phyloP scores from a whole-genome alignment of 176 grass and related monocot genomes.

The Carex scoparia region DNA sequence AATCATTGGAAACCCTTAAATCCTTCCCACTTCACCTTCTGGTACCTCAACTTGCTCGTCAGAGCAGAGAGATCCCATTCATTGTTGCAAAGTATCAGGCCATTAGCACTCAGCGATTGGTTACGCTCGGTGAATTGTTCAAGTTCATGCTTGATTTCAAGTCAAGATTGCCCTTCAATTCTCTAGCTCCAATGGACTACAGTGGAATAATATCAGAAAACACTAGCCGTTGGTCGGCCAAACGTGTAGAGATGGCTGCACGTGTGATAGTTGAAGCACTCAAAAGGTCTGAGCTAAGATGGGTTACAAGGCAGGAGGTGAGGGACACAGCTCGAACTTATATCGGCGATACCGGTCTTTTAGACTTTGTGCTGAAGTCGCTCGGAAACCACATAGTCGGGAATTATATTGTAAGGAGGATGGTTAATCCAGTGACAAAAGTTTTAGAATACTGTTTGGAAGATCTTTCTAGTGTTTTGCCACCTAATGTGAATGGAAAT shows the following conservation, averaged over 20 bases:
- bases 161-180: constrained; percentile 42
- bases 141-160: constrained; percentile 89
- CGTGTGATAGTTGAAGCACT: constrained; percentile 83
- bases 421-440: constrained; percentile 90
- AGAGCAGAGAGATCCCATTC: constrained; percentile 48
- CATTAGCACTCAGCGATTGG: constrained; percentile 53
- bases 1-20: constrained; percentile 63
- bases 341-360: constrained; percentile 84
- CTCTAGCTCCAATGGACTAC: constrained; percentile 56
- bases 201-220: constrained; percentile 57
- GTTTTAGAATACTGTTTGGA: constrained; percentile 92
- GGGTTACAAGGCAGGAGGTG: constrained; percentile 90
- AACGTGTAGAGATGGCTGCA: constrained; percentile 77
- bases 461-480: constrained; percentile 65
- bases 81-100: constrained; percentile 71
- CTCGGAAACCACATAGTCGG: constrained; percentile 84
- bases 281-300: constrained; percentile 48
- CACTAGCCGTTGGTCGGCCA: constrained; percentile 76
- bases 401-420: constrained; percentile 73
- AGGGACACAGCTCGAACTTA: constrained; percentile 73
- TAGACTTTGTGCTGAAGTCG: constrained; percentile 91
- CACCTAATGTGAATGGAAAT: constrained; percentile 26
- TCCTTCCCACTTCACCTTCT: constrained; percentile 56
- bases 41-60: constrained; percentile 40
- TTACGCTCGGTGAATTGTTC: constrained; percentile 60